Conservation (phyloP, 768 basidiomycete genomes). For the Lenzites betulinus region DNA sequence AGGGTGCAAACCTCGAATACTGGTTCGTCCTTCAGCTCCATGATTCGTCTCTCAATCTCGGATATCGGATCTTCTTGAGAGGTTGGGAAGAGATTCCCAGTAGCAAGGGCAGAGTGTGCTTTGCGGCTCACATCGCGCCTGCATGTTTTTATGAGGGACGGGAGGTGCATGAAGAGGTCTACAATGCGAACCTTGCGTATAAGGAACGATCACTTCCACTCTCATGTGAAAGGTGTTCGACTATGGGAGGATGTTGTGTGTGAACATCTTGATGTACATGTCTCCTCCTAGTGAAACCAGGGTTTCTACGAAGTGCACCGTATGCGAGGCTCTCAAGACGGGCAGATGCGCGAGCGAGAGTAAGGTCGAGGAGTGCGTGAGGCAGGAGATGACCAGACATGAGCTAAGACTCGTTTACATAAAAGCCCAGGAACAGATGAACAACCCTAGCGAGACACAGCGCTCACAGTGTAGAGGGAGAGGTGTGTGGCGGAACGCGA, state of each 20-base stretch:
- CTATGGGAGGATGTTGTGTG: not conserved
- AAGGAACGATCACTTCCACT: conserved; percentile 4
- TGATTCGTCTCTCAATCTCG: conserved; percentile 26
- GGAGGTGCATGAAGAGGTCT: not conserved
- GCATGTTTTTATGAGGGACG: not conserved
- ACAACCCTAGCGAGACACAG: not conserved
- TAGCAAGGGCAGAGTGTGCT: not conserved
- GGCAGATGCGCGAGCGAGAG: conserved; percentile 17
- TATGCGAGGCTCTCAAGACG: conserved; percentile 11
- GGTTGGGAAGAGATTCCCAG: conserved; percentile 2
- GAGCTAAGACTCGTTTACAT: not conserved
- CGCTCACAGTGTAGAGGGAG: not conserved
- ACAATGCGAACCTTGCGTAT: conserved; percentile 6
- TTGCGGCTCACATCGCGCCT: not conserved
- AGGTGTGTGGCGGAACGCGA: not conserved
- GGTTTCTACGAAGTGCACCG: not conserved
- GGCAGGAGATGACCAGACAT: conserved; percentile 23
- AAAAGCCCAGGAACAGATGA: not conserved
- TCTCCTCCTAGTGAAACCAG: not conserved
- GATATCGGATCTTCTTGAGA: conserved; percentile 3
- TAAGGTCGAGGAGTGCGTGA: conserved; percentile 24
- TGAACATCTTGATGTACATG: conserved; percentile 8
- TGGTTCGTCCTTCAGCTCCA: conserved; percentile 19
- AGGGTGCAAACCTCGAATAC: conserved; percentile 6
- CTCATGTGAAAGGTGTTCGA: not conserved